Conservation (phyloP, 2,329 filamentous ascomycete genomes). For the Stachybotrys chartarum region DNA sequence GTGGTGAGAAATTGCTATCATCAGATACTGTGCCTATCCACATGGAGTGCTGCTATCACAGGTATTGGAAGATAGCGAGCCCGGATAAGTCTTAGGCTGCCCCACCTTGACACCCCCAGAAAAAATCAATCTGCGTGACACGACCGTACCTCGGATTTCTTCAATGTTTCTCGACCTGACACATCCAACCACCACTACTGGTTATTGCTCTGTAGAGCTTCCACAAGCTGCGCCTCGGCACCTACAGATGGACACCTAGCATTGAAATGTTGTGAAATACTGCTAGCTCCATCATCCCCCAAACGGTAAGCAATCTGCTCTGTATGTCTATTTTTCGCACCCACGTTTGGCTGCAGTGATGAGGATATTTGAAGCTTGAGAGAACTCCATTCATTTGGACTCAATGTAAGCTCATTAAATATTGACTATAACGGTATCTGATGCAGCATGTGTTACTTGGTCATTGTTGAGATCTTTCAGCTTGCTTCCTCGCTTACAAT, state of each 20-base stretch:
- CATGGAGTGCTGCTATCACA: too few relatives aligned
- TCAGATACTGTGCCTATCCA: too few relatives aligned
- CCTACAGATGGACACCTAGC: background rate
- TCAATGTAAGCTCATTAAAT: conserved; percentile 56
- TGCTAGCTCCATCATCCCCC: conserved; percentile 20
- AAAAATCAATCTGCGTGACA: too few relatives aligned
- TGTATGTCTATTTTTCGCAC: background rate
- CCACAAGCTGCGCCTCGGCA: background rate
- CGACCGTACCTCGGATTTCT: background rate
- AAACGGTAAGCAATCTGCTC: conserved; percentile 16
- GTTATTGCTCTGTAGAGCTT: background rate
- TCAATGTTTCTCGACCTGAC: background rate
- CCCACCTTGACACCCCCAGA: too few relatives aligned
- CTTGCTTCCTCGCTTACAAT: background rate
- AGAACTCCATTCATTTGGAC: conserved; percentile 54
- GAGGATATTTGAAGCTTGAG: conserved; percentile 56
- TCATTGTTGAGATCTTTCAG: conserved; percentile 5
- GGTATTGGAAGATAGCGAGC: too few relatives aligned
- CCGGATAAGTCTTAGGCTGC: too few relatives aligned
- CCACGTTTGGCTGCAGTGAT: conserved; percentile 26
- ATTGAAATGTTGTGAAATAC: background rate
- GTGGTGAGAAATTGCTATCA: too few relatives aligned
- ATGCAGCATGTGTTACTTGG: conserved; percentile 34
- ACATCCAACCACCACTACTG: background rate
- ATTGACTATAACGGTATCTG: conserved; percentile 99